Conservation (phyloP, 2,329 filamentous ascomycete genomes). For the Mycocentrospora acerina region DNA sequence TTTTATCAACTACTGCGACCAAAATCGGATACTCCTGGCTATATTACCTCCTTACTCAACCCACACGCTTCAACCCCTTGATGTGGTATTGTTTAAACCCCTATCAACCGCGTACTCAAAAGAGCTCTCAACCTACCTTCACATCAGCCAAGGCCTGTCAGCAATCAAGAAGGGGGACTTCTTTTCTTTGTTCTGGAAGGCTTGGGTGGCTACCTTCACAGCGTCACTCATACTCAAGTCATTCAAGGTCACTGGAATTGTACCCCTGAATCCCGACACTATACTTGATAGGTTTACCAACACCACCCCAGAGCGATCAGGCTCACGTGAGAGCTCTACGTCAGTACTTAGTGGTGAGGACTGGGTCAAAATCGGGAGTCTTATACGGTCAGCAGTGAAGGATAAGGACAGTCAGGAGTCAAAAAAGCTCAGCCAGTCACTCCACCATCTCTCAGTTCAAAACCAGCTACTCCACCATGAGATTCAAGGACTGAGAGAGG, state of each 20-base stretch:
- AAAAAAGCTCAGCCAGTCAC: slow-evolving; percentile 4
- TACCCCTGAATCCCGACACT: slow-evolving; percentile 2
- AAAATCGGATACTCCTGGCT: slow-evolving; percentile 4
- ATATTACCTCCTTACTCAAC: slow-evolving; percentile 2
- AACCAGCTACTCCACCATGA: slow-evolving; percentile 7
- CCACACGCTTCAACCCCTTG: slow-evolving; percentile 4
- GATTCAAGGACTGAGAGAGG: slow-evolving; percentile 2
- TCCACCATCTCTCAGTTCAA: slow-evolving; percentile 5
- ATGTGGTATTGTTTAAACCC: slow-evolving; percentile 7
- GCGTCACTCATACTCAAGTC: slow-evolving; percentile 1
- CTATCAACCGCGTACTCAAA: slow-evolving; percentile 3
- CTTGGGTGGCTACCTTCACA: slow-evolving; percentile 5
- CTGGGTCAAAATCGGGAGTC: slow-evolving; percentile 7
- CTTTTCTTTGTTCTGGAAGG: slow-evolving; percentile 9
- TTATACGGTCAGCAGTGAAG: slow-evolving; percentile 1
- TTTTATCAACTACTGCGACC: slow-evolving; percentile 3
- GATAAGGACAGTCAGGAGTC: neutral
- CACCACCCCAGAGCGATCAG: neutral
- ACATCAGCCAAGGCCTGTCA: slow-evolving; percentile 4
- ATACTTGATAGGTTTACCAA: neutral
- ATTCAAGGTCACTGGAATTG: slow-evolving; percentile 8
- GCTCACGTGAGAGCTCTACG: neutral
- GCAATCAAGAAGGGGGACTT: slow-evolving; percentile 9
- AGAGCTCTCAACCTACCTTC: slow-evolving; percentile 3
- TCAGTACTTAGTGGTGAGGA: slow-evolving; percentile 7